Conservation (phyloP, 139 green algal species). For the Klebsormidium nitens region DNA sequence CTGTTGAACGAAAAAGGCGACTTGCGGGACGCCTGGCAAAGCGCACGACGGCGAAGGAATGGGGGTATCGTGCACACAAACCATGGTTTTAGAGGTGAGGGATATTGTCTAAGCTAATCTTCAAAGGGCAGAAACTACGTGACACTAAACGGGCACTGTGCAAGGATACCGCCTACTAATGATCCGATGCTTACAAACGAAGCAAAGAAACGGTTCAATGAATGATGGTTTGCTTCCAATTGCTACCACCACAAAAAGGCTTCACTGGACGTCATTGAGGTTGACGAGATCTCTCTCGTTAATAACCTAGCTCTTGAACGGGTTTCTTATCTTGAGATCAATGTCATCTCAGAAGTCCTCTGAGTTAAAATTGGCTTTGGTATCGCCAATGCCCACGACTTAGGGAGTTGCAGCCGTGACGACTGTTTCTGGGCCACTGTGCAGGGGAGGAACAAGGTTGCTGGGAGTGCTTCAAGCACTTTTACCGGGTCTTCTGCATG, state of each 20-base stretch:
- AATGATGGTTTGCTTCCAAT: background rate
- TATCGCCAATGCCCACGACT: background rate
- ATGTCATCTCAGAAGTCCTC: background rate
- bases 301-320: too few species aligned
- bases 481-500: background rate
- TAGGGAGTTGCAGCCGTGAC: too few species aligned
- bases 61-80: background rate
- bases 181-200: too few species aligned
- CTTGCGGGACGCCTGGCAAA: background rate
- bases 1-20: background rate
- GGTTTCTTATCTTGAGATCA: too few species aligned
- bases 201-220: too few species aligned
- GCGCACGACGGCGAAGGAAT: background rate
- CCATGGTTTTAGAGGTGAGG: slow-evolving; percentile 10
- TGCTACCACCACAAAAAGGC: background rate
- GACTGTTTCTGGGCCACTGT: too few species aligned
- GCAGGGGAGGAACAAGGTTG: too few species aligned
- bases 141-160: too few species aligned
- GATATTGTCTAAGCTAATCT: slow-evolving; percentile 3
- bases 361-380: background rate
- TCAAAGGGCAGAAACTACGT: background rate
- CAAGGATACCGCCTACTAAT: too few species aligned
- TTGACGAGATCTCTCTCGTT: too few species aligned
- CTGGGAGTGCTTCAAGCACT: too few species aligned
- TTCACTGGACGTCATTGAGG: background rate